Evolutionary conservation across 768 basidiomycete species (phyloP), one percentile per base, ranked within the genome.

Genomic region (Phylloporus sp.): DNA sequence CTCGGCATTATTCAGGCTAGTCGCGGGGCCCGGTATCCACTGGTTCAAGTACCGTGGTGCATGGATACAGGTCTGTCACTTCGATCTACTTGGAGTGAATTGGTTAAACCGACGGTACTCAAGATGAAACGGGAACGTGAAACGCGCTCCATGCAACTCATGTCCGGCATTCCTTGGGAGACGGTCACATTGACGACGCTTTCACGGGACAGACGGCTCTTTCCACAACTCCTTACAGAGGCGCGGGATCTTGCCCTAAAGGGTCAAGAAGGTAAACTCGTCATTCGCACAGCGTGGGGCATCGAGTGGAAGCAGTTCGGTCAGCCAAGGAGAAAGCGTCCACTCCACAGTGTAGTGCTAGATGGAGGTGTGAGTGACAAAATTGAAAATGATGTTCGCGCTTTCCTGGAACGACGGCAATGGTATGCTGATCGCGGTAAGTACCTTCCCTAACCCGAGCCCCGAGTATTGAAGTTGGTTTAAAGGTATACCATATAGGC

Each of bases 341-440:
- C 95, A 15, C 67, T 97, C 44, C 77, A 82, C 32, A 97, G 94
- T 61, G 97, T 99, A 18, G 89, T 98, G 2, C 76, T 99, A 7
- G 85, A 81, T 39, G 72, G 82, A 24, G 94, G 88, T 4, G 77
- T 94, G n/a, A 78, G 82, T n/a, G 87, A 94, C 71, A 80, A 76
- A 57, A 83, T 99, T n/a, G 84, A 87, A 63, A 63, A 69, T 7
- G 97, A 99, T 65, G 72, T 95, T 38, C 81, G 79, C 54, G 79
- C 86, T 6, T 99, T 99, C 69, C 74, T 98, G 55, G 76, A 75
- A 6, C 76, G 97, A 55, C 81, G 88, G 26, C 80, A 85, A 60
- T 99, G 97, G 97, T 99, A 99, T 69, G 91, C 91, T 29, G 91
- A 97, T 64, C 77, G 97, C 81, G 97, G 95, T 86, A 57, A 59